Conservation (phyloP, 176 grass and related monocot genomes). For the barley (Hordeum vulgare) region DNA sequence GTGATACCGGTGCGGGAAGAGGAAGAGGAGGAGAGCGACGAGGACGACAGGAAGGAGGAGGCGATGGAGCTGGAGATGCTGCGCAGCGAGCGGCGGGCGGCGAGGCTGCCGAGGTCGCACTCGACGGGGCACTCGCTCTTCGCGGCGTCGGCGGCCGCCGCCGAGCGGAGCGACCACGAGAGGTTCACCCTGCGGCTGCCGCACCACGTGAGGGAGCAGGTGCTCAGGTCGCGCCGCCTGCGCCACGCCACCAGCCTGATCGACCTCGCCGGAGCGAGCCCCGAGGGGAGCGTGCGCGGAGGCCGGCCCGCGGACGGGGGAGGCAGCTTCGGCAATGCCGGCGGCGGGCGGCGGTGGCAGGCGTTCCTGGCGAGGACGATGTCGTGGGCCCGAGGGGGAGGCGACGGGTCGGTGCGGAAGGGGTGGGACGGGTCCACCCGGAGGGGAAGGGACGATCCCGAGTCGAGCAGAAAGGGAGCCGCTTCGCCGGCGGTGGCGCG, state of each 20-base stretch:
- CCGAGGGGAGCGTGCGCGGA: conserved; percentile 52
- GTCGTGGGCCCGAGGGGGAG: conserved; percentile 42
- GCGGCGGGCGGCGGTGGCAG: conserved; percentile 46
- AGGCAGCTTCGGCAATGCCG: conserved; percentile 32
- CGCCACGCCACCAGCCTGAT: conserved; percentile 65
- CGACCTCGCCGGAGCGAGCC: conserved; percentile 32
- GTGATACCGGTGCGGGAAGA: conserved; percentile 5
- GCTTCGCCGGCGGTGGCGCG: neutral
- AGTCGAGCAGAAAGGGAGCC: conserved; percentile 33
- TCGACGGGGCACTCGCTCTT: conserved; percentile 29
- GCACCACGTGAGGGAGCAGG: conserved; percentile 46
- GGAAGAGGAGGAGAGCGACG: conserved; percentile 20
- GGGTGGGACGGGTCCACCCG: conserved; percentile 36
- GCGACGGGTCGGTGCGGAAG: conserved; percentile 35
- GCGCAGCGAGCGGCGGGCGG: conserved; percentile 34
- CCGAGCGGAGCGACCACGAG: conserved; percentile 34
- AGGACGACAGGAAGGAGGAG: conserved; percentile 50
- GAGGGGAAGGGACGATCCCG: conserved; percentile 24
- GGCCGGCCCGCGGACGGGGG: neutral
- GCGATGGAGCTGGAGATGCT: conserved; percentile 60
- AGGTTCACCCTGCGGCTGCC: conserved; percentile 81
- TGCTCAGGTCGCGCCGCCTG: conserved; percentile 49
- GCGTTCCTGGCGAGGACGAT: conserved; percentile 41
- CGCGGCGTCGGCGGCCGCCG: conserved; percentile 1
- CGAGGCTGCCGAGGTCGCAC: conserved; percentile 58